phyloP scores from a whole-genome alignment of 202 grass and related monocot genomes.

The Schoenoplectus triqueter region DNA sequence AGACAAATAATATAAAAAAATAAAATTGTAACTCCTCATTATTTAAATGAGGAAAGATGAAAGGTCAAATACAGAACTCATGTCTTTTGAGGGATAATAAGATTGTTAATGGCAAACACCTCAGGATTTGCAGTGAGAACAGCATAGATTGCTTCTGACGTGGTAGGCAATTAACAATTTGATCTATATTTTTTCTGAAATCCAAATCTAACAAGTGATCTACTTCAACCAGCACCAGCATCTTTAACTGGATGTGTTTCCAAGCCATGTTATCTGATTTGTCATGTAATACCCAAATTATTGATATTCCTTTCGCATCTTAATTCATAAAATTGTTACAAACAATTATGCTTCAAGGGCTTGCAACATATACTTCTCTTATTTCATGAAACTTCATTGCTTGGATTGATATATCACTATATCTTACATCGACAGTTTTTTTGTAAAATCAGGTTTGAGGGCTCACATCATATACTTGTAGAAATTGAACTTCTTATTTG shows the following conservation, averaged over 20 bases:
- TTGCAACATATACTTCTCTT: too few relatives aligned
- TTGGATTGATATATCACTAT: conserved; percentile 1
- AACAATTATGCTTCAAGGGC: background rate
- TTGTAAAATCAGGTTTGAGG: conserved; percentile 69
- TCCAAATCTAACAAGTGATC: conserved; percentile 93
- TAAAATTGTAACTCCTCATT: too few relatives aligned
- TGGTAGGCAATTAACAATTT: conserved; percentile 94
- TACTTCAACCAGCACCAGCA: conserved; percentile 96
- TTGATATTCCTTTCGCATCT: background rate
- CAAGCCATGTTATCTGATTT: background rate
- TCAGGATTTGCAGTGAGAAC: conserved; percentile 89
- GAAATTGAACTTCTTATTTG: conserved; percentile 70
- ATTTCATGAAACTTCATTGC: background rate
- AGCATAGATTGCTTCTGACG: conserved; percentile 83
- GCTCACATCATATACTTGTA: conserved; percentile 85
- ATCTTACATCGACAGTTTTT: conserved; percentile 86
- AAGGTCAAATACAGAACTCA: background rate
- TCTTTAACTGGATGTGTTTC: conserved; percentile 21
- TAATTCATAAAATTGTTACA: background rate
- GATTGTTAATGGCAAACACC: conserved; percentile 38
- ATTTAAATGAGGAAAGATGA: background rate
- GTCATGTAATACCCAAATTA: background rate
- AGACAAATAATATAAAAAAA: too few relatives aligned
- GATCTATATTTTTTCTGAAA: conserved; percentile 90
- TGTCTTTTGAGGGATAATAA: background rate